Base-by-base conservation (phyloP, 768 basidiomycete genomes). In the Termitomyces sp. region DNA sequence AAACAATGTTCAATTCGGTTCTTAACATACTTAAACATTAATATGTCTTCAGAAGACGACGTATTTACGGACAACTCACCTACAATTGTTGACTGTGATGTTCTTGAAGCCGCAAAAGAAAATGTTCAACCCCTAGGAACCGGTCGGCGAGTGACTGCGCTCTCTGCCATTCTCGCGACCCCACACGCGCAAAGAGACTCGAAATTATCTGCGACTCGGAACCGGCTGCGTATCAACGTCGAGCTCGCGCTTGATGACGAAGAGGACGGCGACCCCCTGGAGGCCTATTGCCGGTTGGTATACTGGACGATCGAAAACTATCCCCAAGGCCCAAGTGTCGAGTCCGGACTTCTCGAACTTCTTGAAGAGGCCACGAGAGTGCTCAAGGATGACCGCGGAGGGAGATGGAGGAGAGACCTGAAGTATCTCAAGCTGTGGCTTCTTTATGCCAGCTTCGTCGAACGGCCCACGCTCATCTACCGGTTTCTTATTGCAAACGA, bases 221-320 rank as follows among this genome's bases (percentile, higher is more conserved):
- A 80, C 57, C 71, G 84, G 22, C 81, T 87, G 21, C 80, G 88
- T 12, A 77, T 88, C 47, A 90, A 91, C 56, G 82, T 90, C 15
- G 81, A 87, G 61, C 65, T 88, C 10, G 84, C 88, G 0, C 63
- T 90, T n/a, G 93, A 93, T 35, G 90, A 92, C 37, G 85, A 87
- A 35, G 86, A 89, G 44, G 87, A 88, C 53, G 83, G 81, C 53
- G 90, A 93, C 64, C 84, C 91, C 0, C 75, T 98, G 38, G 93
- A 95, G 58, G 88, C 90, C 1, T 96, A 94, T 63, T 85, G 83
- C 63, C 78, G 80, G 57, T 85, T 98, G 60, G 87, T 98, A 50
- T 80, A 88, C 49, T 98, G 95, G 90, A 94, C 90, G 0, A 73
- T 94, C 42, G 93, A 96, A 67, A 93, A 92, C 68, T 96, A 98